Evolutionary conservation across 176 grass and related monocot species (phyloP).

Genomic region (Phoenix dactylifera): DNA sequence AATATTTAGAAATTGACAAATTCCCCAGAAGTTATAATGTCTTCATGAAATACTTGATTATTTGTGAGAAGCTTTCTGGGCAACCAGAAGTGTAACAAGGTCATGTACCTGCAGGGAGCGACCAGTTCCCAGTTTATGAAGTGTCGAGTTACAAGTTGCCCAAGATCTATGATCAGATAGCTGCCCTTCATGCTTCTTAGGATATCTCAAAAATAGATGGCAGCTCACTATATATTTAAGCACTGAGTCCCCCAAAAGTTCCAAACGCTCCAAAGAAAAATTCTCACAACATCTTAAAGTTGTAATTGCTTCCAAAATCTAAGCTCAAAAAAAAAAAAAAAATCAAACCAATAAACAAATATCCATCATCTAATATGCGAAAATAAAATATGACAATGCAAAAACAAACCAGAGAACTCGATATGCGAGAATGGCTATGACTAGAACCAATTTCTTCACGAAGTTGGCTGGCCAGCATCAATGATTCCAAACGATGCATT

Average conservation of each 20-base stretch:
- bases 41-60: too few species aligned
- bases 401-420: conserved; percentile 4
- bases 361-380: neutral
- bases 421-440: neutral
- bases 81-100: neutral
- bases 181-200: conserved; percentile 5
- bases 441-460: neutral
- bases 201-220: conserved; percentile 4
- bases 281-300: conserved; percentile 3
- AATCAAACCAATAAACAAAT: neutral
- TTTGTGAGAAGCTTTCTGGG: neutral
- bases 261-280: conserved; percentile 7
- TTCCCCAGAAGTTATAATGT: too few species aligned
- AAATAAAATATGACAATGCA: neutral
- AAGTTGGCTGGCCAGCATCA: conserved; percentile 8
- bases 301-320: conserved; percentile 11
- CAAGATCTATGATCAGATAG: conserved; percentile 1
- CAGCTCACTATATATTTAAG: neutral
- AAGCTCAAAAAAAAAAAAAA: neutral
- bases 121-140: conserved; percentile 3
- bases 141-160: conserved; percentile 1
- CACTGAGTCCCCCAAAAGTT: conserved; percentile 1
- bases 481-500: conserved; percentile 4
- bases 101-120: conserved; percentile 2
- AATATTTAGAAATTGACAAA: too few species aligned